Percentiles rank a stretch among this genome's conserved stretches.
These are phyloP conservation scores for Chamaecyparis obtusa DNA, from an alignment of 75 land plant genomes.

Conservation along the genomic window DNA sequence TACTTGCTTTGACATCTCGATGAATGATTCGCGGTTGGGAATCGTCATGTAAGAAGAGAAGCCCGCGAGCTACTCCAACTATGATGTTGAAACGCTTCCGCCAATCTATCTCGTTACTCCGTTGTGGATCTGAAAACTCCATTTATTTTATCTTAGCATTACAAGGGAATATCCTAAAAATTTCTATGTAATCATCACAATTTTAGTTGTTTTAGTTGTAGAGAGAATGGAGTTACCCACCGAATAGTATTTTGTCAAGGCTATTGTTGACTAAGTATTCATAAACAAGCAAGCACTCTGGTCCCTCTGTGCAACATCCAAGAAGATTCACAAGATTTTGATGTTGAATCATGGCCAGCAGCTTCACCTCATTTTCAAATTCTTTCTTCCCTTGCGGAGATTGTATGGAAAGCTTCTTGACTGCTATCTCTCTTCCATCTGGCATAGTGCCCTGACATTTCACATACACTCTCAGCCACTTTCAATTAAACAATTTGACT, in stretches of 20 bases:
- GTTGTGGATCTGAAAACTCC: not conserved
- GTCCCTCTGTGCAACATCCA: slow-evolving; percentile 21
- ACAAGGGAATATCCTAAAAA: too few relatives aligned
- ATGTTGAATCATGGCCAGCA: slow-evolving; percentile 24
- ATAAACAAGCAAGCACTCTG: slow-evolving; percentile 24
- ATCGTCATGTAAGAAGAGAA: slow-evolving; percentile 12
- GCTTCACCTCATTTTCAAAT: slow-evolving; percentile 20
- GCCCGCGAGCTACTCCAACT: slow-evolving; percentile 16
- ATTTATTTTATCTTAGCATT: too few relatives aligned
- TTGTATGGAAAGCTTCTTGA: slow-evolving; percentile 16
- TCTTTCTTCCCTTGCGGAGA: slow-evolving; percentile 27
- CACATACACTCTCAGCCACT: too few relatives aligned
- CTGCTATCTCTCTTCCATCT: slow-evolving; percentile 22
- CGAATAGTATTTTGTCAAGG: slow-evolving; percentile 18
- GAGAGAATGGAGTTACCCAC: not conserved
- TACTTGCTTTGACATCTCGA: slow-evolving; percentile 15
- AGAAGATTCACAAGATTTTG: slow-evolving; percentile 27
- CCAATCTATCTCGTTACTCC: slow-evolving; percentile 5
- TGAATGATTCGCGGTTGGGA: slow-evolving; percentile 16
- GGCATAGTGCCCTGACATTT: slow-evolving; percentile 18
- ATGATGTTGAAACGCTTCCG: slow-evolving; percentile 11
- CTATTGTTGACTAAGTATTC: slow-evolving; percentile 24
- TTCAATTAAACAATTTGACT: too few relatives aligned
- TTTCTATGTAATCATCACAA: too few relatives aligned
- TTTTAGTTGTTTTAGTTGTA: too few relatives aligned